These are phyloP conservation scores for Begonia loranthoides DNA, from an alignment of 306 rosid genomes.

Conservation along the genomic window DNA sequence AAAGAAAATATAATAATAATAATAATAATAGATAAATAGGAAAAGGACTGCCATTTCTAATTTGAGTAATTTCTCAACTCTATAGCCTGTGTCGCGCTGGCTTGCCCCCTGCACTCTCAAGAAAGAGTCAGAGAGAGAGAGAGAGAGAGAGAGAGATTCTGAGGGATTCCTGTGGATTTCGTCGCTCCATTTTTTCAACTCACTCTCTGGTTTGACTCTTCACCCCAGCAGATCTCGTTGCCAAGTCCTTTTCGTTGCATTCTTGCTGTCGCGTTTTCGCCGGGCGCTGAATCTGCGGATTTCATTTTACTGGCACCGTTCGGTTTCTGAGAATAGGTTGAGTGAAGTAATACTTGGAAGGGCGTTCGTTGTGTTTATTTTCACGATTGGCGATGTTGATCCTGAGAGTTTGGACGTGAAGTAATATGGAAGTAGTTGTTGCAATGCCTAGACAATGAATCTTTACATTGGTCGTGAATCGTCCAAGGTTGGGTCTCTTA, in stretches of 20 bases:
- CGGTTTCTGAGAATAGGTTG: background rate
- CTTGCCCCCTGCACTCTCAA: conserved; percentile 26
- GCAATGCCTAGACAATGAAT: conserved; percentile 12
- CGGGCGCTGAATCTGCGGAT: background rate
- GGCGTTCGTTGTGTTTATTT: background rate
- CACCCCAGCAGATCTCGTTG: conserved; percentile 1
- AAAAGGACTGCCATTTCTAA: background rate
- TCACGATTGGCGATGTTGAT: conserved; percentile 45
- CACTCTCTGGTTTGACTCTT: conserved; percentile 1
- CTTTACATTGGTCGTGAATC: conserved; percentile 95
- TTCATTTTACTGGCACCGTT: background rate
- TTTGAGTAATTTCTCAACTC: conserved; percentile 63
- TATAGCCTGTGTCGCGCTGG: conserved; percentile 72
- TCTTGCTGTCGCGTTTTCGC: background rate
- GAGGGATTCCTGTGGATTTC: background rate
- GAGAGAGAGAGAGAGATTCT: conserved; percentile 11
- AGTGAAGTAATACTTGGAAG: background rate
- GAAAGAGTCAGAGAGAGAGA: conserved; percentile 16
- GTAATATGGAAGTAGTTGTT: conserved; percentile 71
- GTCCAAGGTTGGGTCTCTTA: conserved; percentile 53
- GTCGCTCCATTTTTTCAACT: background rate
- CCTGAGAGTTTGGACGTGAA: conserved; percentile 37
- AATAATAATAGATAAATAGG: too few relatives aligned
- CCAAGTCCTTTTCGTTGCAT: background rate
- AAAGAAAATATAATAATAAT: too few relatives aligned